Percentiles rank a stretch among this genome's conserved stretches.
These are phyloP conservation scores for Syzygium aqueum DNA, from an alignment of 345 rosid species.

Conservation along the genomic window DNA sequence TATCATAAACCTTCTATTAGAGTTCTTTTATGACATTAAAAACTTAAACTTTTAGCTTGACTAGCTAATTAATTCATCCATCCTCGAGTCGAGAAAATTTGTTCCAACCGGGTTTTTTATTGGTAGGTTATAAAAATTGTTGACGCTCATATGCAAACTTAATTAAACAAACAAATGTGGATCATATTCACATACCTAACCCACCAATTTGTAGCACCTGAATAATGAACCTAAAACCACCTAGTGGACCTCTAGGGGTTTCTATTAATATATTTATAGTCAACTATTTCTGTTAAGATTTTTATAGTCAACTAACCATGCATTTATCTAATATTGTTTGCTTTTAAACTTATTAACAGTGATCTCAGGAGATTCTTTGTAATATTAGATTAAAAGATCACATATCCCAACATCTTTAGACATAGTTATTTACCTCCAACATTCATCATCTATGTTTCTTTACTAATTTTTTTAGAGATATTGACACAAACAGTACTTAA, in stretches of 20 bases:
- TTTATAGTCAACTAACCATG: not conserved
- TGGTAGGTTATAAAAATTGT: not conserved
- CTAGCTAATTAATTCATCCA: not conserved
- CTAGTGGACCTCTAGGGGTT: not conserved
- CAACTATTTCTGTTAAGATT: not conserved
- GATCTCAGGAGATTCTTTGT: not conserved
- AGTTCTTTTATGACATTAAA: not conserved
- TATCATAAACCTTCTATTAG: not conserved
- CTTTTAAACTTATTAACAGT: not conserved
- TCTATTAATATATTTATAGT: not conserved
- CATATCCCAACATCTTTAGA: not conserved
- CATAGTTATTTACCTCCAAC: not conserved
- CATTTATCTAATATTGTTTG: not conserved
- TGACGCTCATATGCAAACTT: too few relatives aligned
- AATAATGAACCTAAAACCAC: not conserved
- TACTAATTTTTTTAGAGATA: not conserved
- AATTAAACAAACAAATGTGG: too few relatives aligned
- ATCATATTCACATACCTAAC: too few relatives aligned
- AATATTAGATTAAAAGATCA: not conserved
- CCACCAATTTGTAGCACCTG: not conserved
- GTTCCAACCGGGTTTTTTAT: not conserved
- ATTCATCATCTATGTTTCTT: not conserved
- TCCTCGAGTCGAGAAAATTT: not conserved
- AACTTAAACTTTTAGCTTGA: not conserved
- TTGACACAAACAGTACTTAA: too few relatives aligned